These are phyloP conservation scores for Rusavskia elegans DNA, from an alignment of 495 filamentous ascomycete genomes.

Conservation along the genomic window DNA sequence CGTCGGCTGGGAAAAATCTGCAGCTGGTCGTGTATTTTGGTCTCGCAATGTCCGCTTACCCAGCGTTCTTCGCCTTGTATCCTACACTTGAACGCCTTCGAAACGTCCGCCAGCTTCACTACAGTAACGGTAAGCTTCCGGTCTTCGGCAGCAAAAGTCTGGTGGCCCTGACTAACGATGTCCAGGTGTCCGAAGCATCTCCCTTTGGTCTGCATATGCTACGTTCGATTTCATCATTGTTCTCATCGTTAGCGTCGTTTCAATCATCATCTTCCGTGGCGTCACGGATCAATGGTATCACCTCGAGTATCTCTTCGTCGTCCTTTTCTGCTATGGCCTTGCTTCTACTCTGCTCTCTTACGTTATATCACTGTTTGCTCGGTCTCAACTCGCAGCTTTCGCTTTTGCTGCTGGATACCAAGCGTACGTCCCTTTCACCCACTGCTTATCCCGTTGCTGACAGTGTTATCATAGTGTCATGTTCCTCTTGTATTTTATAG, in stretches of 20 bases:
- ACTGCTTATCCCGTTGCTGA: neutral
- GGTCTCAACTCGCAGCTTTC: slow-evolving; percentile 56
- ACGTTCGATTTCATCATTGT: slow-evolving; percentile 62
- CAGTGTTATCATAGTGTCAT: slow-evolving; percentile 25
- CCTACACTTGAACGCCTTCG: slow-evolving; percentile 62
- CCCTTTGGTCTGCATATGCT: slow-evolving; percentile 66
- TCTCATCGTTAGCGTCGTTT: slow-evolving; percentile 38
- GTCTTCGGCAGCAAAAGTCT: neutral
- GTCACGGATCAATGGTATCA: slow-evolving; percentile 53
- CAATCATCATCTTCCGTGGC: slow-evolving; percentile 44
- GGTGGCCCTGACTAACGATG: neutral
- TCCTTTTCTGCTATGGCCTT: slow-evolving; percentile 62
- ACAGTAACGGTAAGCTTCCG: slow-evolving; percentile 49
- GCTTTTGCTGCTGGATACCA: slow-evolving; percentile 62
- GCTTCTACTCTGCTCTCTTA: slow-evolving; percentile 56
- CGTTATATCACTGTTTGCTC: slow-evolving; percentile 51
- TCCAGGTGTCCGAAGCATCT: slow-evolving; percentile 39
- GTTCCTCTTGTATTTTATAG: slow-evolving; percentile 67
- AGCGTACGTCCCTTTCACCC: slow-evolving; percentile 11
- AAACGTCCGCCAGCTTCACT: slow-evolving; percentile 69
- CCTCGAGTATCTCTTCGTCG: slow-evolving; percentile 57
- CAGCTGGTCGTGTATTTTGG: slow-evolving; percentile 68
- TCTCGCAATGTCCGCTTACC: slow-evolving; percentile 57
- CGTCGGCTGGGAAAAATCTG: slow-evolving; percentile 50
- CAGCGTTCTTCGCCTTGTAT: slow-evolving; percentile 76